A percentile compares a stretch with the other conserved stretches of the same genome.
These are phyloP conservation scores for Nigrograna mackinnonii DNA, from an alignment of 2,329 filamentous ascomycete species.

Conservation along the genomic window DNA sequence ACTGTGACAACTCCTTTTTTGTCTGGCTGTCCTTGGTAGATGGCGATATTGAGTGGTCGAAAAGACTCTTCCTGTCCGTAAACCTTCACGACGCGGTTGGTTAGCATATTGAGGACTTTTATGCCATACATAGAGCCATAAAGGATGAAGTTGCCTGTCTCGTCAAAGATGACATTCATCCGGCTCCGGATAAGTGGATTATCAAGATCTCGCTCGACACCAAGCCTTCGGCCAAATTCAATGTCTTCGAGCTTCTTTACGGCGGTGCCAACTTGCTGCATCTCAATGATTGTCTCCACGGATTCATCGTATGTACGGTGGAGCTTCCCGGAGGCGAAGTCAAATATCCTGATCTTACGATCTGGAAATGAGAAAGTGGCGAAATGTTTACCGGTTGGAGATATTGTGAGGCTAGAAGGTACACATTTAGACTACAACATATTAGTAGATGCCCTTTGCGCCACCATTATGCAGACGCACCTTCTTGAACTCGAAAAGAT, in stretches of 20 bases:
- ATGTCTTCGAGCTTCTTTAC: conserved; percentile 82
- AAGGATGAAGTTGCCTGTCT: conserved; percentile 91
- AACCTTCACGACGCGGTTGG: conserved; percentile 87
- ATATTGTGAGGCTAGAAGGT: conserved; percentile 80
- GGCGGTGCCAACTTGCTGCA: conserved; percentile 92
- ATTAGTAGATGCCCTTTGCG: conserved; percentile 2
- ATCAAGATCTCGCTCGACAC: conserved; percentile 84
- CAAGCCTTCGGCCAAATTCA: conserved; percentile 87
- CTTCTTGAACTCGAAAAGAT: conserved; percentile 97
- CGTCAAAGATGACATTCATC: conserved; percentile 90
- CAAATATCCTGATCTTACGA: conserved; percentile 89
- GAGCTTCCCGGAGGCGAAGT: conserved; percentile 86
- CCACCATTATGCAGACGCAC: conserved; percentile 25
- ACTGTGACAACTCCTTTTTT: conserved; percentile 93
- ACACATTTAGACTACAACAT: conserved; percentile 68
- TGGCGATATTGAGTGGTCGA: conserved; percentile 76
- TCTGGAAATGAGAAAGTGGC: conserved; percentile 91
- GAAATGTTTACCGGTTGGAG: conserved; percentile 83
- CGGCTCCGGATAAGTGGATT: conserved; percentile 68
- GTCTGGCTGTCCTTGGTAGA: conserved; percentile 95
- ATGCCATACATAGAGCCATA: conserved; percentile 91
- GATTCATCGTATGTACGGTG: conserved; percentile 96
- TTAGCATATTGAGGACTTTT: conserved; percentile 95
- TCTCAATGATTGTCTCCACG: conserved; percentile 82
- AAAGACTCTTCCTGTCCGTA: conserved; percentile 91